These are phyloP conservation scores for Chalaropsis thielavioides DNA, from an alignment of 2,329 filamentous ascomycete genomes.

Conservation along the genomic window DNA sequence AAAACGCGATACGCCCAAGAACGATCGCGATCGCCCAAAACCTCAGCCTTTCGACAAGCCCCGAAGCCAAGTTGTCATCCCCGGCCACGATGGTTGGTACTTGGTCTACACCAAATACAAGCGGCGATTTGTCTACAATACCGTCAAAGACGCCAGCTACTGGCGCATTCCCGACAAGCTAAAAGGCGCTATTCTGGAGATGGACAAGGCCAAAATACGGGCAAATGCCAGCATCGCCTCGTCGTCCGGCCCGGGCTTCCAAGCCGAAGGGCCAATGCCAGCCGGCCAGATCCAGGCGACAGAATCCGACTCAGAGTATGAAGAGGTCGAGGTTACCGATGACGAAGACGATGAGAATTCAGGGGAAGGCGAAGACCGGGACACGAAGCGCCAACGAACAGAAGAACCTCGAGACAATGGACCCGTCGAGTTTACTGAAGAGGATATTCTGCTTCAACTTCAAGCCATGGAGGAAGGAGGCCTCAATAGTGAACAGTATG, in stretches of 20 bases:
- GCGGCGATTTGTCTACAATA: slow-evolving; percentile 80
- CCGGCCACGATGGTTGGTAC: slow-evolving; percentile 72
- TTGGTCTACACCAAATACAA: slow-evolving; percentile 87
- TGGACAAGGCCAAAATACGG: slow-evolving; percentile 59
- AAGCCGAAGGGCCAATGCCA: neutral
- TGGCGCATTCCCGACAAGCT: slow-evolving; percentile 90
- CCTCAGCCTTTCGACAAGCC: slow-evolving; percentile 67
- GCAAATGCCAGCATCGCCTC: slow-evolving; percentile 32
- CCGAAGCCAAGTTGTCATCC: slow-evolving; percentile 63
- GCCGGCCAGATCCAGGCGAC: neutral
- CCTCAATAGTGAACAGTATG: slow-evolving; percentile 52
- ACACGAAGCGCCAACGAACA: slow-evolving; percentile 50
- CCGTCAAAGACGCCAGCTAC: slow-evolving; percentile 71
- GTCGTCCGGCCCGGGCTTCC: neutral
- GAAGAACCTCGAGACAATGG: slow-evolving; percentile 34
- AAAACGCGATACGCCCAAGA: slow-evolving; percentile 31
- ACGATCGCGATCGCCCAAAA: slow-evolving; percentile 32
- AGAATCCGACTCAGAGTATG: slow-evolving; percentile 45
- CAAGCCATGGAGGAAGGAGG: slow-evolving; percentile 57
- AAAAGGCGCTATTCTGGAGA: slow-evolving; percentile 57
- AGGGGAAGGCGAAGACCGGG: slow-evolving; percentile 24
- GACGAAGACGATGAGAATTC: slow-evolving; percentile 34
- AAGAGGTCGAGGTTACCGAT: slow-evolving; percentile 50
- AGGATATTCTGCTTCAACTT: slow-evolving; percentile 85
- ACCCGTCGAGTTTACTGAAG: slow-evolving; percentile 74